Evolutionary conservation across 1,284 basidiomycete species (phyloP).

Genomic region (Pseudozyma flocculosa): DNA sequence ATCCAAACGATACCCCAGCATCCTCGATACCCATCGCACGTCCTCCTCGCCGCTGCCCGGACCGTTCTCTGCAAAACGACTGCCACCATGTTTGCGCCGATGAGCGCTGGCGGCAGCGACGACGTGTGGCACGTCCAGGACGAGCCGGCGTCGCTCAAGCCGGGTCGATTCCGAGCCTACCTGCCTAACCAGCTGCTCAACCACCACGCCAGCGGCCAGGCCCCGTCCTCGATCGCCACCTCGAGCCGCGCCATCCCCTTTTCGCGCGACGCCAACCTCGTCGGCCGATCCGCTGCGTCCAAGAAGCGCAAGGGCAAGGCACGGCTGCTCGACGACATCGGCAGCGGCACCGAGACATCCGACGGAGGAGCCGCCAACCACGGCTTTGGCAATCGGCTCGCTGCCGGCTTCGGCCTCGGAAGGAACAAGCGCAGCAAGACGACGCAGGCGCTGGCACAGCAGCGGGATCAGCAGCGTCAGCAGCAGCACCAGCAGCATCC

Average conservation of each 20-base stretch:
- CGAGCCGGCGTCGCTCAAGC: constrained; percentile 35
- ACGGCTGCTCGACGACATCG: constrained; percentile 4
- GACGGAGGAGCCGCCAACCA: constrained; percentile 13
- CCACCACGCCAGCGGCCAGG: constrained; percentile 2
- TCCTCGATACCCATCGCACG: no score
- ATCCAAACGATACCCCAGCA: no score
- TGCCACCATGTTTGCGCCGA: constrained; percentile 36
- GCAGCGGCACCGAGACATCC: constrained; percentile 9
- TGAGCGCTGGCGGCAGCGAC: constrained; percentile 34
- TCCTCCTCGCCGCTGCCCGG: no score
- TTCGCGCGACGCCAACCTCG: constrained; percentile 5
- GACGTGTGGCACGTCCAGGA: constrained; percentile 38
- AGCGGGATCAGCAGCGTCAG: not conserved
- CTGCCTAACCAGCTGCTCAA: constrained; percentile 25
- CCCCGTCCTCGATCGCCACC: constrained; percentile 2
- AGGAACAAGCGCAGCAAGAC: not conserved
- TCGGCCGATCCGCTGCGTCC: not conserved
- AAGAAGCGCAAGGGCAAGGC: constrained; percentile 19
- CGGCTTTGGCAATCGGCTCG: constrained; percentile 23
- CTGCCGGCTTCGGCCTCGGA: constrained; percentile 15
- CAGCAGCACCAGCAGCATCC: no score
- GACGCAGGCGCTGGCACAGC: not conserved
- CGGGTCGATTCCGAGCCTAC: constrained; percentile 34
- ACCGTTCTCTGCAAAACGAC: no score
- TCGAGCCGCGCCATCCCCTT: constrained; percentile 16